Evolutionary conservation across 345 rosid genomes (phyloP), one percentile per base, ranked within the genome.

Genomic region (Brassica juncea): DNA sequence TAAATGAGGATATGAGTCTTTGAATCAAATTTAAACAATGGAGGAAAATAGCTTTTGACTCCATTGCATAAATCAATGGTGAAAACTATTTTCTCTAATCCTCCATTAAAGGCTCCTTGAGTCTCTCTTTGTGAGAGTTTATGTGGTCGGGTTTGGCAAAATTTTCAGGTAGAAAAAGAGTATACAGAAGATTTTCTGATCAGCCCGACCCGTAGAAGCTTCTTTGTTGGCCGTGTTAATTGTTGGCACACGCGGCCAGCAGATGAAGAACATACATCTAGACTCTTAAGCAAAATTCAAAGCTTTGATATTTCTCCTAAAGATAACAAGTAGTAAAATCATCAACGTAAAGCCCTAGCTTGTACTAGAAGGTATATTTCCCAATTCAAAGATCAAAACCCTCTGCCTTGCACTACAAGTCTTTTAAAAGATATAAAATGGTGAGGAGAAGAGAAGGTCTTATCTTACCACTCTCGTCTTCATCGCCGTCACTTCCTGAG

Each of bases 181-280:
- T 12, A 37, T 28, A 75, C 6, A 37, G 3, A 73, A 77, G 72
- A 68, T 67, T 68, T 59, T 68, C 70, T 77, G 52, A 77, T 69
- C 68, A 63, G 35, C 79, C 84, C 63, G 84, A 68, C 72, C 78
- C 66, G 73, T 72, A 42, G 64, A 49, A 80, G 44, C 71, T 64
- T 68, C 68, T 71, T 12, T 37, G 84, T 79, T 62, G 88, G 87
- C 86, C 88, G 90, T 79, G 82, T 47, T 75, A 81, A 64, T 73
- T 74, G 12, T 64, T 62, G 66, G 54, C 80, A 54, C 72, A 78
- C 79, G 84, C 82, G 80, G 88, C 84, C 88, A 65, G n/a, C 77
- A 62, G 65, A 81, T 68, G 82, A 74, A 80, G 78, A 80, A 74
- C 66, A 75, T 75, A 80, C 79, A 74, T 70, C 16, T 80, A 80